Percentiles rank a stretch among this genome's conserved stretches.
Evolutionary conservation across 306 rosid genomes (phyloP).

Genomic region (Oxytropis ochrocephala): DNA sequence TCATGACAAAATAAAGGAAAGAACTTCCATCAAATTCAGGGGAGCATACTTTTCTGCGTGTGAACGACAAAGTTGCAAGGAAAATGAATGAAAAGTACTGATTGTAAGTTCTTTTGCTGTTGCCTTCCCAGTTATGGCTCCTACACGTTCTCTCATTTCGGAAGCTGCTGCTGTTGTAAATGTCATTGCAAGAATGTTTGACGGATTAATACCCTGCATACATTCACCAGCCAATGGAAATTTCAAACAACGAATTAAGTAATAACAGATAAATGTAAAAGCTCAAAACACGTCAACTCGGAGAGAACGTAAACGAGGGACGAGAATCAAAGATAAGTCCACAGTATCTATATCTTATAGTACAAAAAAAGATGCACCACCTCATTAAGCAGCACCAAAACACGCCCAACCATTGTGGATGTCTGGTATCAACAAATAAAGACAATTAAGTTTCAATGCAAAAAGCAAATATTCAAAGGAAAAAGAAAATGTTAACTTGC

Average conservation of each 20-base stretch:
- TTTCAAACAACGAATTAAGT: neutral
- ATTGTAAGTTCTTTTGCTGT: slow-evolving; percentile 74
- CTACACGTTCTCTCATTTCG: slow-evolving; percentile 95
- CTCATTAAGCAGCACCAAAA: slow-evolving; percentile 84
- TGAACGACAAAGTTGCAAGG: slow-evolving; percentile 85
- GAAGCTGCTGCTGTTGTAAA: slow-evolving; percentile 94
- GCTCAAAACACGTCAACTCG: neutral
- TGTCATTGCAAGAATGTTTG: slow-evolving; percentile 88
- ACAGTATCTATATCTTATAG: neutral
- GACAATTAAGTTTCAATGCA: slow-evolving; percentile 24
- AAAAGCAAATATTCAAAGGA: neutral
- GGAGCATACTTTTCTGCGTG: slow-evolving; percentile 78
- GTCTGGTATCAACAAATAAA: slow-evolving; percentile 50
- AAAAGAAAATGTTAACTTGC: neutral
- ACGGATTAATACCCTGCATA: slow-evolving; percentile 62
- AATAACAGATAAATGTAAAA: neutral
- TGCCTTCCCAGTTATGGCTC: slow-evolving; percentile 72
- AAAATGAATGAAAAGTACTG: slow-evolving; percentile 97
- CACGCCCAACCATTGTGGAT: slow-evolving; percentile 95
- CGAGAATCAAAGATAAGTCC: slow-evolving; percentile 1
- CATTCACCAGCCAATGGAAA: slow-evolving; percentile 15
- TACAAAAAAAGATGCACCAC: slow-evolving; percentile 26
- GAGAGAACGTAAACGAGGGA: neutral
- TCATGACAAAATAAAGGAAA: neutral
- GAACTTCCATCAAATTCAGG: slow-evolving; percentile 11